Evolutionary conservation across 2,329 filamentous ascomycete genomes (phyloP).

Genomic region (Lojkania enalia): DNA sequence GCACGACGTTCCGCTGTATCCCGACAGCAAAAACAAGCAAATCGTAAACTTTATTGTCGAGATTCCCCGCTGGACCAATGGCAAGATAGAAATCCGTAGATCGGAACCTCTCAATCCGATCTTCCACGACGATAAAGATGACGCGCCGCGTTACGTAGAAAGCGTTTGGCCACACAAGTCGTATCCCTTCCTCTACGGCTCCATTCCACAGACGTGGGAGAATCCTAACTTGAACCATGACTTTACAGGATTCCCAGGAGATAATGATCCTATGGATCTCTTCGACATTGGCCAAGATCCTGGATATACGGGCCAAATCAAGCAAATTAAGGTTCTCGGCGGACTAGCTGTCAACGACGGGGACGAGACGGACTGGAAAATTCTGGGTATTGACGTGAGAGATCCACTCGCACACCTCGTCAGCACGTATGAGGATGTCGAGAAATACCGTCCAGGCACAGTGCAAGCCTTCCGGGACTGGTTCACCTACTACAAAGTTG

Average conservation of each 20-base stretch:
- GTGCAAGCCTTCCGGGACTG: constrained; percentile 95
- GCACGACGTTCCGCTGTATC: constrained; percentile 94
- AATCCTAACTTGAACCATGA: constrained; percentile 90
- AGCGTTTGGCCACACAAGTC: constrained; percentile 99
- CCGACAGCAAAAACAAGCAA: constrained; percentile 81
- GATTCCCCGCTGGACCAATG: constrained; percentile 97
- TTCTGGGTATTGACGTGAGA: constrained; percentile 96
- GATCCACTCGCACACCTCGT: constrained; percentile 91
- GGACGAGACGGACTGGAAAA: constrained; percentile 99
- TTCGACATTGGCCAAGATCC: constrained; percentile 98
- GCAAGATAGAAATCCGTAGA: constrained; percentile 83
- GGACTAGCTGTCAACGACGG: constrained; percentile 96
- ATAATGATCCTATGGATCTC: constrained; percentile 96
- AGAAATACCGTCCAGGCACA: constrained; percentile 91
- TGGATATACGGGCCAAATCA: constrained; percentile 88
- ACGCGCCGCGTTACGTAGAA: constrained; percentile 94
- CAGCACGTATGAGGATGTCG: constrained; percentile 95
- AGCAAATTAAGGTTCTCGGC: constrained; percentile 97
- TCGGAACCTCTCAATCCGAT: constrained; percentile 86
- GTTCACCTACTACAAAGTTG: constrained; percentile 99
- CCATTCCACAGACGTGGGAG: constrained; percentile 97
- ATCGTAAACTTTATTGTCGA: constrained; percentile 97
- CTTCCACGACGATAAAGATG: constrained; percentile 98
- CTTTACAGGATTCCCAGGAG: constrained; percentile 96
- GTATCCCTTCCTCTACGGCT: constrained; percentile 98